Percentiles rank a stretch among this genome's conserved stretches.
Conservation (phyloP, 495 filamentous ascomycete species). For the Aspergillus ellipticus region DNA sequence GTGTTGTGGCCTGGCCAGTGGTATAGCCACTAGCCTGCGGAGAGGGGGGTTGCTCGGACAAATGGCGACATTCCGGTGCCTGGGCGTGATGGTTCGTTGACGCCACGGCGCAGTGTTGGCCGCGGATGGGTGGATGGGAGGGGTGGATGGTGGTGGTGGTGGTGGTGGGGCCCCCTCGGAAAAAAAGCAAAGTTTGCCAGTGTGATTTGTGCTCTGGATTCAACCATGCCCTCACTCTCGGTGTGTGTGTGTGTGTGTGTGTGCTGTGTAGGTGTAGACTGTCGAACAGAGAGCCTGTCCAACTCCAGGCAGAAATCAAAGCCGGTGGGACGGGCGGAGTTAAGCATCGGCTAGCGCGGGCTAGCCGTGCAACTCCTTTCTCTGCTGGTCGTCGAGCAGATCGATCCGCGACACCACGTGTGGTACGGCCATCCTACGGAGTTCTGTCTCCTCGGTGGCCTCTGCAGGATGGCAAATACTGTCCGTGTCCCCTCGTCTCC, state of each 20-base stretch:
- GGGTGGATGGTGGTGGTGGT: too few species aligned
- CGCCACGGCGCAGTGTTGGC: not conserved
- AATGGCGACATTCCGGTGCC: not conserved
- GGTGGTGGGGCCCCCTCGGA: too few species aligned
- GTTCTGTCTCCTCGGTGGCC: too few species aligned
- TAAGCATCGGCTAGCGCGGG: conserved; percentile 1
- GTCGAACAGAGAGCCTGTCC: not conserved
- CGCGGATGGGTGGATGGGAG: too few species aligned
- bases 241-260: not conserved
- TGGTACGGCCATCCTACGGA: not conserved
- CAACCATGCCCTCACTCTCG: too few species aligned
- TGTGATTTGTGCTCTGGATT: too few species aligned
- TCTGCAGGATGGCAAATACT: too few species aligned
- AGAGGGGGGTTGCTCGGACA: not conserved
- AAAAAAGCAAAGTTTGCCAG: too few species aligned
- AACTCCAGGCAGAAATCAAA: not conserved
- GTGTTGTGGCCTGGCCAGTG: not conserved
- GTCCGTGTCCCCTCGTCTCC: too few species aligned
- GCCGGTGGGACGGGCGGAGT: not conserved
- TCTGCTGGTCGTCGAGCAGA: not conserved
- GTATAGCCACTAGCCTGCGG: not conserved
- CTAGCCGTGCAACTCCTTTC: conserved; percentile 6
- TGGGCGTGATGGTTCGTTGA: not conserved
- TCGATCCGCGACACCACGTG: conserved; percentile 1
- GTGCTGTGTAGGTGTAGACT: not conserved